Percentiles rank a stretch among this genome's conserved stretches.
These are phyloP conservation scores for Cinchona pubescens DNA, from an alignment of 257 asterid genomes.

Conservation along the genomic window DNA sequence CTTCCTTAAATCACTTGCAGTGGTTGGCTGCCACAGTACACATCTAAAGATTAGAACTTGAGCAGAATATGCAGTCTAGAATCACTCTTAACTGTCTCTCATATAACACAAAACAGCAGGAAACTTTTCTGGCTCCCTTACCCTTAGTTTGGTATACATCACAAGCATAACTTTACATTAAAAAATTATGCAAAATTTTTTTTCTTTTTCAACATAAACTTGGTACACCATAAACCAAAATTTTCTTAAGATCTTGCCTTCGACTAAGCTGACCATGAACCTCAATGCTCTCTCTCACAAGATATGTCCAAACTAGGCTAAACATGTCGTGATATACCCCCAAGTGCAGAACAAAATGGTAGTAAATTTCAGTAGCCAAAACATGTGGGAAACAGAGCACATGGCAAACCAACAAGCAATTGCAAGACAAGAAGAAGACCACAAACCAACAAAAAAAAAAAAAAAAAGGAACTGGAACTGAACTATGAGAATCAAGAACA, in stretches of 20 bases:
- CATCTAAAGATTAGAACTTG: slow-evolving; percentile 18
- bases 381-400: slow-evolving; percentile 1
- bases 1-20: slow-evolving; percentile 29
- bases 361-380: neutral
- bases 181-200: neutral
- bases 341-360: neutral
- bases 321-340: neutral
- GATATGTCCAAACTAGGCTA: neutral
- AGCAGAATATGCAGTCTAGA: neutral
- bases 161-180: neutral
- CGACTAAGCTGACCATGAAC: neutral
- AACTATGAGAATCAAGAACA: neutral
- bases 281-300: neutral
- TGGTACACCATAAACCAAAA: neutral
- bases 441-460: neutral
- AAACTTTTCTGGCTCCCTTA: neutral
- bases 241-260: neutral
- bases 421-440: slow-evolving; percentile 9
- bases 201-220: neutral
- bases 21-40: slow-evolving; percentile 37
- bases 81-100: no score
- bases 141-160: neutral
- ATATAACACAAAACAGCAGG: neutral
- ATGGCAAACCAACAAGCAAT: slow-evolving; percentile 7
- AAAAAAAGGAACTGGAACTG: no score